Conservation (phyloP, 148 eudicot genomes). For the Rhododendron vialii region DNA sequence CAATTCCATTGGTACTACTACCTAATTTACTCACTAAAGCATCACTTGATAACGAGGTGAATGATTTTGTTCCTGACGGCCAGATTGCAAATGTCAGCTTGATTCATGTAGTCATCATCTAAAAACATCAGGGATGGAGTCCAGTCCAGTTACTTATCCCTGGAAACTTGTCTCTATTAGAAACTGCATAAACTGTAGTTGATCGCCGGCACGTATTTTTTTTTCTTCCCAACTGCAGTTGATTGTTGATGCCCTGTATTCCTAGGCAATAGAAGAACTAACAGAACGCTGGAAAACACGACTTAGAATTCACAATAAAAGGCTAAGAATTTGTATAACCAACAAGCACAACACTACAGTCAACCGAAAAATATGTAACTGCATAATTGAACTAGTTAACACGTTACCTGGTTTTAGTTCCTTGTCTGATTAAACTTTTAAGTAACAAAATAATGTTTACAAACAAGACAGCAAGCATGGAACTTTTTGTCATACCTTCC, state of each 20-base stretch:
- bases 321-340: neutral
- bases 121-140: neutral
- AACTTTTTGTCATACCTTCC: neutral
- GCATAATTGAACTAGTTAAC: neutral
- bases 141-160: neutral
- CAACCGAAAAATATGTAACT: neutral
- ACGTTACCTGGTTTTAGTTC: neutral
- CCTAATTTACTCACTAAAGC: neutral
- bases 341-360: neutral
- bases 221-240: neutral
- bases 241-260: neutral
- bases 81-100: constrained; percentile 1
- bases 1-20: neutral
- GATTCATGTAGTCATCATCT: neutral
- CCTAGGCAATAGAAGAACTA: neutral
- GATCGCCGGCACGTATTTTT: neutral
- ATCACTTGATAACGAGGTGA: neutral
- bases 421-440: neutral
- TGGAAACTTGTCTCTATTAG: neutral
- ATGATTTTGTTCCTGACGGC: neutral
- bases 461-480: neutral
- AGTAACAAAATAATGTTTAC: neutral
- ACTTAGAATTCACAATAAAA: neutral
- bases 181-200: neutral
- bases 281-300: neutral